Conservation (phyloP, 177 flowering plant genomes). For the Vitis hybrid region DNA sequence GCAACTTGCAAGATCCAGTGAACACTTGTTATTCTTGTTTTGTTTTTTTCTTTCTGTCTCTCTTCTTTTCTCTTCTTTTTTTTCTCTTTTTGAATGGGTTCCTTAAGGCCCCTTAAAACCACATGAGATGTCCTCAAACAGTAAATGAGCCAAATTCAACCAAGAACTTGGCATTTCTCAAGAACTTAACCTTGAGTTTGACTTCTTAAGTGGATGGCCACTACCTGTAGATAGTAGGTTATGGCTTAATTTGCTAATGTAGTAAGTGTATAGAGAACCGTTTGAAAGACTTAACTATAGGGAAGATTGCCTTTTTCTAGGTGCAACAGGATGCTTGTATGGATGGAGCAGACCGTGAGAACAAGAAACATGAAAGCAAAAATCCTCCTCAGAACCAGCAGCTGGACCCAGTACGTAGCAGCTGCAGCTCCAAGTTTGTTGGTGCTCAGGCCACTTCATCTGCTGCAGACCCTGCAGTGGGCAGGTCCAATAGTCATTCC, state of each 20-base stretch:
- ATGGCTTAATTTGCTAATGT: conserved; percentile 2
- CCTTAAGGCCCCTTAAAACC: too few species aligned
- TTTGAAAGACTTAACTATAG: not conserved
- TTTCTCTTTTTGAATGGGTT: too few species aligned
- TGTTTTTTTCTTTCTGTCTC: too few species aligned
- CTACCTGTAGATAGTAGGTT: not conserved
- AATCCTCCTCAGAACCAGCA: conserved; percentile 34
- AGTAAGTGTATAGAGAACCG: not conserved
- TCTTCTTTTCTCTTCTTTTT: too few species aligned
- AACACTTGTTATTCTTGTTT: too few species aligned
- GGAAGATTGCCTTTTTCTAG: conserved; percentile 2
- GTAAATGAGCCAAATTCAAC: too few species aligned
- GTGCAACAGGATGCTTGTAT: conserved; percentile 25
- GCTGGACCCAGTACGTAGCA: conserved; percentile 16
- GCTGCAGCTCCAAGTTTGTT: conserved; percentile 17
- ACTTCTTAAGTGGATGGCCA: not conserved
- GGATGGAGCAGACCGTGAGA: conserved; percentile 9
- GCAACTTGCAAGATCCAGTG: too few species aligned
- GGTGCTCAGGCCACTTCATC: conserved; percentile 22
- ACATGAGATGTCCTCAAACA: too few species aligned
- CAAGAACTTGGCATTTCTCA: too few species aligned
- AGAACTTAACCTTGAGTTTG: too few species aligned
- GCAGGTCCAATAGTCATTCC: conserved; percentile 18
- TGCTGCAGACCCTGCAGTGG: conserved; percentile 14
- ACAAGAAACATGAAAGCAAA: conserved; percentile 7